Conservation (phyloP, 495 filamentous ascomycete genomes). For the Aspergillus ostianus region DNA sequence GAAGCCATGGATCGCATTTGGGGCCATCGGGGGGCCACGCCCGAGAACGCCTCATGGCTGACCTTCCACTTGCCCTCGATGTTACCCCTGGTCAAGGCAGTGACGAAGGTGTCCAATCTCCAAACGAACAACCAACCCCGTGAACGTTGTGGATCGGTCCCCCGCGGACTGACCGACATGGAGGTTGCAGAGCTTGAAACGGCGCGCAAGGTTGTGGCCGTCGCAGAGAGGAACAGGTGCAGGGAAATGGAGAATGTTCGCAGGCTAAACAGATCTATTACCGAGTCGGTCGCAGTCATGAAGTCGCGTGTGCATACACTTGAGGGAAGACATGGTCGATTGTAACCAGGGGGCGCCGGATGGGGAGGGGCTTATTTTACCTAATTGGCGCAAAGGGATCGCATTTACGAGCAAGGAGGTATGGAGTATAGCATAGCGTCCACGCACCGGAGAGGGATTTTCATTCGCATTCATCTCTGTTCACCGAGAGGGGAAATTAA, state of each 20-base stretch:
- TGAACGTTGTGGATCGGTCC: too few species aligned
- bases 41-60: constrained; percentile 32
- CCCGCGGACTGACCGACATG: constrained; percentile 14
- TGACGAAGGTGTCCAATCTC: constrained; percentile 20
- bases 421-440: too few species aligned
- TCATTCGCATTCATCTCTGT: too few species aligned
- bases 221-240: constrained; percentile 23
- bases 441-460: too few species aligned
- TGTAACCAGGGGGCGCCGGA: neutral
- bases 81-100: constrained; percentile 27
- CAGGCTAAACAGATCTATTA: constrained; percentile 15
- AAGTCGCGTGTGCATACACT: constrained; percentile 16
- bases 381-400: neutral
- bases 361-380: neutral
- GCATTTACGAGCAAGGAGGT: neutral
- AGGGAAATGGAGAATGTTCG: constrained; percentile 24
- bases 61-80: constrained; percentile 14
- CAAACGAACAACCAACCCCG: constrained; percentile 14
- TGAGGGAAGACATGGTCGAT: constrained; percentile 3
- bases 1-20: constrained; percentile 32
- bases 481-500: too few species aligned
- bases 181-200: constrained; percentile 27
- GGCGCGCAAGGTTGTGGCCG: constrained; percentile 16
- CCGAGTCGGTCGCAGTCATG: constrained; percentile 16
- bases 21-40: constrained; percentile 20